Base-by-base conservation (phyloP, 2,329 filamentous ascomycete species). In the Magnaporthiopsis poae region DNA sequence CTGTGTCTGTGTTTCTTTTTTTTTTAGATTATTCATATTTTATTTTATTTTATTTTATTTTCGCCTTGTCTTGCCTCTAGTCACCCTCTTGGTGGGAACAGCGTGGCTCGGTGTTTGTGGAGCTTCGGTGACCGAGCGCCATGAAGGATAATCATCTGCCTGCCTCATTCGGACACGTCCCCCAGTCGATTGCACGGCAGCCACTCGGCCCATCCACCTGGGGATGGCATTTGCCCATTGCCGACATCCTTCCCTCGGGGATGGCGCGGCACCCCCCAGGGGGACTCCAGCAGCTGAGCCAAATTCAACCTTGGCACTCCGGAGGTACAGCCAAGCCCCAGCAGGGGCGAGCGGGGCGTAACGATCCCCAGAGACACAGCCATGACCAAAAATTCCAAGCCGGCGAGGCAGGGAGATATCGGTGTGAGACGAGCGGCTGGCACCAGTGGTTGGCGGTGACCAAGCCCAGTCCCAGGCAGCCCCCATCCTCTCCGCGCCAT, bases 61-160 rank as follows among this genome's bases (percentile, higher is more conserved):
- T 25, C 13, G 8, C 18, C 13, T 11, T 25, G 5, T 25, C 9
- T n/a, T 25, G 7, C 46, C 39, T 25, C 21, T 25, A 56, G 46
- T 3, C 18, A 8, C 46, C 21, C 21, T 72, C 70, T 71, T 72
- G 71, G 70, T 71, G 69, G 69, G 67, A 70, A 71, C 71, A 71
- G 70, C 71, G 69, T 66, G 67, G 75, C 75, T 78, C 77, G 78
- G 77, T 69, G 71, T 61, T 72, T 74, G 72, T 71, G 73, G 71
- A 70, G 68, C 71, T 72, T 80, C 79, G 79, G 79, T 78, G 72
- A 79, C 79, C 79, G 79, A 80, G 79, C 73, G 69, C 71, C 72
- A 73, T 75, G 73, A 73, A 69, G 70, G 72, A 76, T 75, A 72
- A 73, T 73, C 74, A 73, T 73, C 70, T 74, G 71, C 71, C 74